phyloP scores from a whole-genome alignment of 768 basidiomycete genomes.

The Suillus cothurnatus region DNA sequence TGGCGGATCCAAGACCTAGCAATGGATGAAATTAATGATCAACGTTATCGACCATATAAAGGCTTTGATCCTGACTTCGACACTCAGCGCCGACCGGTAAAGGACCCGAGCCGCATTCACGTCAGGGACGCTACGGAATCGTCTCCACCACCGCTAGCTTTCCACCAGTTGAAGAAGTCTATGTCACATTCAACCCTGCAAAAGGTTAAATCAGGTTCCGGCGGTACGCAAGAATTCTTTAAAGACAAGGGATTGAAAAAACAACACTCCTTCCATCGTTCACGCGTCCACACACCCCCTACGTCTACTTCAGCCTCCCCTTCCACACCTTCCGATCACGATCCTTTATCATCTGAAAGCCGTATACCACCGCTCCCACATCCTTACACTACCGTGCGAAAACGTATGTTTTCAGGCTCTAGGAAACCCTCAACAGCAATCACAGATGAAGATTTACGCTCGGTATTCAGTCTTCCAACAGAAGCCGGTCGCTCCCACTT shows the following conservation, averaged over 20 bases:
- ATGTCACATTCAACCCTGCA: slow-evolving; percentile 58
- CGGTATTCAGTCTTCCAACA: slow-evolving; percentile 54
- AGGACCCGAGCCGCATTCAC: background rate
- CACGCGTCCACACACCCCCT: slow-evolving; percentile 55
- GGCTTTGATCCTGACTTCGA: slow-evolving; percentile 6
- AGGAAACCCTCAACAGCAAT: slow-evolving; percentile 56
- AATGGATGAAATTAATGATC: slow-evolving; percentile 29
- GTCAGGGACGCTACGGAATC: background rate
- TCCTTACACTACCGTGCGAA: slow-evolving; percentile 33
- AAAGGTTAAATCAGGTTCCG: slow-evolving; percentile 21
- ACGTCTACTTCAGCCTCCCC: slow-evolving; percentile 20
- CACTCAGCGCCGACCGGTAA: slow-evolving; percentile 3
- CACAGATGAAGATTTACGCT: slow-evolving; percentile 56
- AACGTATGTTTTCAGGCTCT: slow-evolving; percentile 66
- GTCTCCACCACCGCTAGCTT: background rate
- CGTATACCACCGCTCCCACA: slow-evolving; percentile 8
- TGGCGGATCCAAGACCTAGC: slow-evolving; percentile 32
- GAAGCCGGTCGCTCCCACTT: slow-evolving; percentile 39
- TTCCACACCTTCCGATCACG: slow-evolving; percentile 13
- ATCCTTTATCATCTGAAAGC: slow-evolving; percentile 4
- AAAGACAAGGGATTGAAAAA: slow-evolving; percentile 45
- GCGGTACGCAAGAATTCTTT: slow-evolving; percentile 23
- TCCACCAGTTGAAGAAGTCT: slow-evolving; percentile 44
- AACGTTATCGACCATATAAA: slow-evolving; percentile 30
- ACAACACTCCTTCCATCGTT: slow-evolving; percentile 66